phyloP scores from a whole-genome alignment of 148 eudicot genomes.

The Cornus suecica region DNA sequence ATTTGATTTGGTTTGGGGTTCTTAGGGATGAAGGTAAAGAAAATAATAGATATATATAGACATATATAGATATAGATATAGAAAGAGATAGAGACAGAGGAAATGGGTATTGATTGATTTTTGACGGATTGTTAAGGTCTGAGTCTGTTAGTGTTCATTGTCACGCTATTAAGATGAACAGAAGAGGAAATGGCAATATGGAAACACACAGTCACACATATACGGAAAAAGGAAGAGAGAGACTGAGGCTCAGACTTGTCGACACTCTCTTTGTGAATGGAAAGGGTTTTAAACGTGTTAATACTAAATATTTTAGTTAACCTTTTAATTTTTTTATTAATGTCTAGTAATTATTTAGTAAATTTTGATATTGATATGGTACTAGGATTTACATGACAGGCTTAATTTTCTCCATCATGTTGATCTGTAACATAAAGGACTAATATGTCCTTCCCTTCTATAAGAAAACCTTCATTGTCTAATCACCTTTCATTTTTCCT shows the following conservation, averaged over 20 bases:
- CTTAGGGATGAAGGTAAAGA: neutral
- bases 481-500: no score
- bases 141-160: slow-evolving; percentile 37
- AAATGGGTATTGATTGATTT: slow-evolving; percentile 15
- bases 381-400: no score
- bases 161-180: slow-evolving; percentile 63
- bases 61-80: no score
- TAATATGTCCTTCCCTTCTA: no score
- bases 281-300: no score
- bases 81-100: neutral
- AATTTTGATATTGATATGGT: no score
- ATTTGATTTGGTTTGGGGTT: slow-evolving; percentile 17
- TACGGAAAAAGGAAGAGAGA: neutral
- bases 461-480: no score
- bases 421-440: no score
- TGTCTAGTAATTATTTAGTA: no score
- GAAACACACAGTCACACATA: slow-evolving; percentile 13
- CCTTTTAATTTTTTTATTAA: no score
- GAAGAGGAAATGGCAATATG: slow-evolving; percentile 19
- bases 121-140: slow-evolving; percentile 30
- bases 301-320: no score
- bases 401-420: no score
- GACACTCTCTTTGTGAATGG: neutral
- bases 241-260: neutral
- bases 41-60: neutral